Base-by-base conservation (phyloP, 2,329 filamentous ascomycete species). In the Colletotrichum australisinense region DNA sequence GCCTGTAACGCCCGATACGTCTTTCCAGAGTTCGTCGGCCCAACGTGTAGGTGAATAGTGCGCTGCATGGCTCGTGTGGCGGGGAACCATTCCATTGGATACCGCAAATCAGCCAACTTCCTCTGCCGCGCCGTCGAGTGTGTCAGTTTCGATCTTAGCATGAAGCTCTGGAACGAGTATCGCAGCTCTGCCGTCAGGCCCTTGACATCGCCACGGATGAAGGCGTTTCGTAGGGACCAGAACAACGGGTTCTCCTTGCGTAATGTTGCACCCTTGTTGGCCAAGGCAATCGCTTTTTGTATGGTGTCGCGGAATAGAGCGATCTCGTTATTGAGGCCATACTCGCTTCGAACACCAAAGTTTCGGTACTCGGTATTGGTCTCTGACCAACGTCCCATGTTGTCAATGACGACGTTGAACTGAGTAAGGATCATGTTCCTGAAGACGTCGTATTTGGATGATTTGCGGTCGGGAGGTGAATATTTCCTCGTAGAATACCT, bases 1-100 rank as follows among this genome's bases (percentile, higher is more conserved):
- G 93, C 91, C 83, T 97, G 93, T 75, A 99, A 85, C 0, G 97
- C 97, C 80, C 95, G 93, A 80, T 98, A 99, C 0, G 97, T 99
- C 86, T 99, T 99, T 70, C 97, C 97, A 0, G 97, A 98, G 82
- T 99, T 99, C 2, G 97, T 99, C 1, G 97, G 97, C 0, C 97
- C 97, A 63, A 99, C 95, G 78, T 99, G 97, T 24, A 99, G 86
- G 84, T 98, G 95, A 53, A 99, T 89, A 0, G 91, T 96, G 57
- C 97, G 89, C 78, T 95, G 94, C 77, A 97, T 87, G 58, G 90
- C 88, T 72, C 97, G 90, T 1, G 97, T 97, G 4, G 90, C 91
- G 0, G 96, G 95, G 79, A 93, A 98, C 96, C 96, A 98, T 81
- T 99, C 97, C 67, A 92, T 89, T 0, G 97, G 97, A 81, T 92